Percentiles rank a stretch among this genome's conserved stretches.
Evolutionary conservation across 345 rosid genomes (phyloP).

Genomic region (Syzygium jambos): DNA sequence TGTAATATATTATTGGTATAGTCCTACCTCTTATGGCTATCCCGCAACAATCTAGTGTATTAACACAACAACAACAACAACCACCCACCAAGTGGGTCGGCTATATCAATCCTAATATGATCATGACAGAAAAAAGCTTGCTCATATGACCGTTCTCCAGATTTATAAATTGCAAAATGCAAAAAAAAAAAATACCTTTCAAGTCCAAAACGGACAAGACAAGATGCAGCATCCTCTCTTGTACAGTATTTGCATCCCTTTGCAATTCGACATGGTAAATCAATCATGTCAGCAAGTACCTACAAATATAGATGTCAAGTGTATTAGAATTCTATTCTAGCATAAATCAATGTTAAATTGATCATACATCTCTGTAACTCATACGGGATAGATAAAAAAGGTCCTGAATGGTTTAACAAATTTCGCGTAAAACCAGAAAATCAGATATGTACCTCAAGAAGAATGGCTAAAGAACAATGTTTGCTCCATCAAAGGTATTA

Average conservation of each 20-base stretch:
- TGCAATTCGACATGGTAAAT: conserved; percentile 97
- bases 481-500: neutral
- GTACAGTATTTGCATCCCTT: conserved; percentile 95
- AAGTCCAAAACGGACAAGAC: conserved; percentile 93
- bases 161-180: neutral
- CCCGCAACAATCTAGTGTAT: neutral
- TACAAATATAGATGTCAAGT: conserved; percentile 15
- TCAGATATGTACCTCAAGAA: neutral
- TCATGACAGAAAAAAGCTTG: neutral
- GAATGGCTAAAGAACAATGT: neutral
- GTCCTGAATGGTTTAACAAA: neutral
- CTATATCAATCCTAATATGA: neutral
- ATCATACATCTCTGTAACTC: neutral
- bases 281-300: conserved; percentile 91
- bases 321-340: neutral
- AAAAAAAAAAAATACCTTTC: conserved; percentile 47
- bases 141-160: neutral
- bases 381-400: neutral
- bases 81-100: neutral
- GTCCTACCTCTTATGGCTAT: neutral
- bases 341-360: neutral
- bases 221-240: conserved; percentile 83
- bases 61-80: neutral
- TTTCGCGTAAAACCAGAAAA: neutral
- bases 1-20: neutral